Conservation (phyloP, 129 eudicot genomes). For the Dittrichia graveolens region DNA sequence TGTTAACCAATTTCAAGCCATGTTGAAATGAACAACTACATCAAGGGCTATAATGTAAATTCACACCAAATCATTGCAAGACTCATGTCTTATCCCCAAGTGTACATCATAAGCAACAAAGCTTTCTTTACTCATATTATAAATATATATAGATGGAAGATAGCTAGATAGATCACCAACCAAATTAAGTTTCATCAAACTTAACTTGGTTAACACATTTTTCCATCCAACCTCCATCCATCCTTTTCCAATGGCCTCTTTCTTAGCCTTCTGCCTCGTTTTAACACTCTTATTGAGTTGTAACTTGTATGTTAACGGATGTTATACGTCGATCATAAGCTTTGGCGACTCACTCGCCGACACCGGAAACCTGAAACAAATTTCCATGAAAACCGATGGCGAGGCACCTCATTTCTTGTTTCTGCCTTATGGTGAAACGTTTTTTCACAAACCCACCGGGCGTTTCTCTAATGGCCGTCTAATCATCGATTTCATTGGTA, state of each 20-base stretch:
- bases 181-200: slow-evolving; percentile 4
- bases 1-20: too few species aligned
- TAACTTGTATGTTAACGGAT: slow-evolving; percentile 28
- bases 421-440: slow-evolving; percentile 61
- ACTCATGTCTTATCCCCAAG: too few species aligned
- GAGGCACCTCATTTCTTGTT: slow-evolving; percentile 15
- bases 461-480: slow-evolving; percentile 66
- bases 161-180: slow-evolving; percentile 23
- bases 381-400: neutral
- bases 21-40: too few species aligned
- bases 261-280: slow-evolving; percentile 17
- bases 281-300: neutral
- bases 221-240: neutral
- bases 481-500: slow-evolving; percentile 60
- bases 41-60: too few species aligned
- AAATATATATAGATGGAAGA: neutral
- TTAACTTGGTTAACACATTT: neutral
- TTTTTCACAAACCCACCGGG: slow-evolving; percentile 55
- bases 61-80: too few species aligned
- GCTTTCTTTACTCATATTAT: too few species aligned
- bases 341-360: slow-evolving; percentile 88
- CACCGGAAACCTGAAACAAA: slow-evolving; percentile 57
- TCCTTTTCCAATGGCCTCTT: slow-evolving; percentile 27
- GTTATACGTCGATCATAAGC: slow-evolving; percentile 61
- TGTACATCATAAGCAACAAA: too few species aligned